These are phyloP conservation scores for Trichosporon sp. DNA, from an alignment of 1,284 basidiomycete genomes.

Conservation along the genomic window DNA sequence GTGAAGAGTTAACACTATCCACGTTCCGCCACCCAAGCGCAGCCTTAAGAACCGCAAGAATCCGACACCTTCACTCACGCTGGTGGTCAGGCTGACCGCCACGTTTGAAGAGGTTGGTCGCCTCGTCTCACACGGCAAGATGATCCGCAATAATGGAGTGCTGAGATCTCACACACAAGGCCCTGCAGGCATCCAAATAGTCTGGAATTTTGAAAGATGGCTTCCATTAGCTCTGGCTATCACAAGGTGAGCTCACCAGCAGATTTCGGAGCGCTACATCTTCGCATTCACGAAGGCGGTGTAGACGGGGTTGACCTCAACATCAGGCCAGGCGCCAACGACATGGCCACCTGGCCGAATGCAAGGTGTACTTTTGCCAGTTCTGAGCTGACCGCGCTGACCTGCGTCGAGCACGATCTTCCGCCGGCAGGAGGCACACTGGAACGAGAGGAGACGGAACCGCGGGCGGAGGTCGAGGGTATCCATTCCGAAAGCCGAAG, in stretches of 20 bases:
- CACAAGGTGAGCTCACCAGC: neutral
- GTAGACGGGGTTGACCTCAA: constrained; percentile 13
- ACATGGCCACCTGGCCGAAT: neutral
- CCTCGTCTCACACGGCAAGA: no score
- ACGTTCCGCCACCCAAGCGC: no score
- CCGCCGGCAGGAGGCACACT: neutral
- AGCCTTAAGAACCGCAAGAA: no score
- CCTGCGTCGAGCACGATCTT: constrained; percentile 2
- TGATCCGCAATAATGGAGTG: no score
- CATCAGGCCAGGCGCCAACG: constrained; percentile 9
- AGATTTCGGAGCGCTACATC: neutral
- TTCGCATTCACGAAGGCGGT: constrained; percentile 1
- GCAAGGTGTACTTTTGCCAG: neutral
- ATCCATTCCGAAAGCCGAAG: neutral
- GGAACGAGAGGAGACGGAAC: constrained; percentile 9
- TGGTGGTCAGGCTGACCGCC: no score
- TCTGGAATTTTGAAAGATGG: no score
- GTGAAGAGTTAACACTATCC: no score
- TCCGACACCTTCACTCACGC: no score
- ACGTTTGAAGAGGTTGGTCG: no score
- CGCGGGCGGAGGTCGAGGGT: constrained; percentile 6
- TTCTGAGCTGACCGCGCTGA: neutral
- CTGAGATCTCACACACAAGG: no score
- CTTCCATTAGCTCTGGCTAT: no score
- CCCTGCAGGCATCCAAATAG: no score